Percentiles rank a stretch among this genome's conserved stretches.
Conservation (phyloP, 805 yeast genomes). For the Ogataea nonfermentans region DNA sequence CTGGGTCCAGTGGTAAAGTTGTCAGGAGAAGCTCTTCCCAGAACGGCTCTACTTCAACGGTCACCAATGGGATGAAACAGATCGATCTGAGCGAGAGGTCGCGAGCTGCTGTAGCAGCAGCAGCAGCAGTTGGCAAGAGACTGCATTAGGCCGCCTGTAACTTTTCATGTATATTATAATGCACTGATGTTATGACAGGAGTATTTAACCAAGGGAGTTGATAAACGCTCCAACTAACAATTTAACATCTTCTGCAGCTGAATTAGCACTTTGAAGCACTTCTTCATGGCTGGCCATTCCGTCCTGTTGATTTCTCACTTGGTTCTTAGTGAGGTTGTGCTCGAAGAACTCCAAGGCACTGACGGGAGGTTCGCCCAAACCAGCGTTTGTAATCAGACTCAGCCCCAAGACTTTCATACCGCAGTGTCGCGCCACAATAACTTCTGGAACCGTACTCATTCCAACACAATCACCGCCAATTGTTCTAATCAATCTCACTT, state of each 20-base stretch:
- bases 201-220: slow-evolving; percentile 13
- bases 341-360: slow-evolving; percentile 51
- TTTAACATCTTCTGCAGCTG: slow-evolving; percentile 81
- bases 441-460: slow-evolving; percentile 98
- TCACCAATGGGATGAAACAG: slow-evolving; percentile 4
- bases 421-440: slow-evolving; percentile 84
- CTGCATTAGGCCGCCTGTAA: slow-evolving; percentile 1
- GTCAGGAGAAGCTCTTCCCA: slow-evolving; percentile 7
- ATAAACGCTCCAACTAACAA: slow-evolving; percentile 61
- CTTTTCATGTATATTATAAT: slow-evolving; percentile 5
- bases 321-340: slow-evolving; percentile 20
- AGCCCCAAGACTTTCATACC: slow-evolving; percentile 82
- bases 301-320: slow-evolving; percentile 44
- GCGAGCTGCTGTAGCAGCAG: slow-evolving; percentile 25
- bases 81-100: slow-evolving; percentile 9
- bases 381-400: slow-evolving; percentile 82
- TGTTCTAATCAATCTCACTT: slow-evolving; percentile 66
- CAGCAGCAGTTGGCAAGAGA: slow-evolving; percentile 21
- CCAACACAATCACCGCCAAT: slow-evolving; percentile 95
- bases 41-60: slow-evolving; percentile 3
- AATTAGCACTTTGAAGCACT: slow-evolving; percentile 77
- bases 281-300: slow-evolving; percentile 93
- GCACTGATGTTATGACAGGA: slow-evolving; percentile 3
- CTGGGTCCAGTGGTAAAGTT: not conserved
- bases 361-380: slow-evolving; percentile 67